Evolutionary conservation across 106 monocot genomes (phyloP), one percentile per base, ranked within the genome.

Genomic region (Triglochin maritima): DNA sequence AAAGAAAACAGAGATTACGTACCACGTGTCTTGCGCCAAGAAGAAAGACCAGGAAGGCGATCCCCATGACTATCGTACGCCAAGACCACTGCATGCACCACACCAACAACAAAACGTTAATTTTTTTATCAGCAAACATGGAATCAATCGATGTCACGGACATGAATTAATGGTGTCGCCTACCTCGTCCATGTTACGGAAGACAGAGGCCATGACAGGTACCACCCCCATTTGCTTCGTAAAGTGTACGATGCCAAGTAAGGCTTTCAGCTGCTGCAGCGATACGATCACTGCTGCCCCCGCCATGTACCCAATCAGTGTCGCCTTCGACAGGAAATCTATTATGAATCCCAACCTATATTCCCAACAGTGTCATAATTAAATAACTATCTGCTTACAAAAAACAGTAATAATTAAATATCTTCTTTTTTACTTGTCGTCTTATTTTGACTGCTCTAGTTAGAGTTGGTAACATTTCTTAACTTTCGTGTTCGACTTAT

Each of bases 271-370:
- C 80, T 94, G 94, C 79, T 94, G 94, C 17, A 94, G 81, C 1
- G 89, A 85, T 4, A 94, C 94, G 41, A 94, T 94, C 14, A 94
- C 79, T 14, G 89, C 94, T 0, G 94, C 86, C 0, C 94, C 94
- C 15, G 87, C 94, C 89, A 94, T 94, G 85, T 89, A 94, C 4
- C 94, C 94, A 1, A 81, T 69, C 2, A 94, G 80, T 0, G 89
- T 94, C 0, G 94, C 84, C 72, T 94, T 89, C 0, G 94, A 94
- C 49, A 94, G 50, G 72, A 86, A 89, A 29, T 94, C 94, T 16
- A 94, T 87, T 47, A 94, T 77, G 64, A 94, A 89, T 0, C 94
- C 94, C 57, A 94, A 50, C 82, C 88, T 88, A 55, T 3, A 49
- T 13, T 11, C 3, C 60, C 15, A 47, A 47, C 29, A 29, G 29